Evolutionary conservation across 768 basidiomycete genomes (phyloP), one percentile per base, ranked within the genome.

Genomic region (Boletus huronensis): DNA sequence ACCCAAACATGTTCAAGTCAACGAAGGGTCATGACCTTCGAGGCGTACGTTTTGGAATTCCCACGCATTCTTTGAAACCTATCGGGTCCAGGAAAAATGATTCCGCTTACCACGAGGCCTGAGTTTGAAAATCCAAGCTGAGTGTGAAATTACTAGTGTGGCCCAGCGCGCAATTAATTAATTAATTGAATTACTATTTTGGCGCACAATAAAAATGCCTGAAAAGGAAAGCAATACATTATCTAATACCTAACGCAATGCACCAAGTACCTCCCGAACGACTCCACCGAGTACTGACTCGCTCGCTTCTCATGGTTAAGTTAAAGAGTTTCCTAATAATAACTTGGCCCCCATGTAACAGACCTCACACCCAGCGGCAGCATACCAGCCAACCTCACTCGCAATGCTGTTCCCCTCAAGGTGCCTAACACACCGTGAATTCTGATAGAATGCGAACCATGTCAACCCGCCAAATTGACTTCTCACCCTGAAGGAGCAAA

Each of bases 341-440:
- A 43, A 25, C 7, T n/a, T 11, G 10, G 13, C 32, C 21, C n/a
- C 16, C 9, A n/a, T 52, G 50, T 48, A 21, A 40, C 25, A 35
- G 28, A 36, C 51, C 66, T 59, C 54, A 50, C 51, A 55, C 46
- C 46, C 66, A 60, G 63, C 65, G 57, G 56, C 59, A 36, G 32
- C 26, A 43, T 6, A 44, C 28, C 26, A n/a, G 28, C 28, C 26
- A n/a, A n/a, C 25, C 25, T 9, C 44, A 28, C 28, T n/a, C 25
- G 16, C 7, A 8, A 40, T 40, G 21, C 5, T 6, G 42, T 17
- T 28, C 17, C 7, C 26, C 28, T 29, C 29, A 13, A 26, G 54
- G 34, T n/a, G 25, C 29, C 19, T 36, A 29, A 28, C 29, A 39
- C 45, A 3, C 21, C 23, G 25, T 28, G 50, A 25, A 52, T 44